Conservation (phyloP, 495 filamentous ascomycete species). For the Trichoderma reesei region DNA sequence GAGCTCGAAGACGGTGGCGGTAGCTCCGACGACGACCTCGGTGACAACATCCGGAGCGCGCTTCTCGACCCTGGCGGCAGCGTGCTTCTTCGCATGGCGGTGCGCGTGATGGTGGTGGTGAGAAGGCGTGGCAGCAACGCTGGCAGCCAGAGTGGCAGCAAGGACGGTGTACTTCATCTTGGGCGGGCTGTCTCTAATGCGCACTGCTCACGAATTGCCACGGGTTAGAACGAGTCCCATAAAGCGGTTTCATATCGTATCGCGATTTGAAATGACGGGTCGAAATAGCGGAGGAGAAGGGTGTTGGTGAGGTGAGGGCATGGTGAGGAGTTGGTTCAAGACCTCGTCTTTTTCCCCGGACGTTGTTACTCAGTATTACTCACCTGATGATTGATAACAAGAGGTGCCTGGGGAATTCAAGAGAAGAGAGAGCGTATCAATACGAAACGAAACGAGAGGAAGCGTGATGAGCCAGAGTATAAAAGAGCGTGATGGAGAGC, state of each 20-base stretch:
- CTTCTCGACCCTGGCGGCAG: conserved; percentile 27
- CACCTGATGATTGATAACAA: background rate
- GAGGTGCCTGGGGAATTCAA: conserved; percentile 1
- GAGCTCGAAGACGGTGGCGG: conserved; percentile 50
- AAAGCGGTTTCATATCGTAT: background rate
- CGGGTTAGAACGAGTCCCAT: background rate
- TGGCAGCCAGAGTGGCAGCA: conserved; percentile 35
- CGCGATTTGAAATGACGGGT: background rate
- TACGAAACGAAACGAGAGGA: background rate
- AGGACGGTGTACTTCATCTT: conserved; percentile 42
- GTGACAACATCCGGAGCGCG: conserved; percentile 27
- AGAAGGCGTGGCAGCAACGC: conserved; percentile 34
- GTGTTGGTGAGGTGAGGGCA: background rate
- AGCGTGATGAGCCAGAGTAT: conserved; percentile 22
- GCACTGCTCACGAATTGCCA: background rate
- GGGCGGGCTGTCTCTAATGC: conserved; percentile 1
- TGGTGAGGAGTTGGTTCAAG: background rate
- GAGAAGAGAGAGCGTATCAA: conserved; percentile 13
- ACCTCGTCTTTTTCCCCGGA: background rate
- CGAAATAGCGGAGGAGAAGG: background rate
- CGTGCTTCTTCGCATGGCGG: conserved; percentile 27
- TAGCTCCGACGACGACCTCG: conserved; percentile 37
- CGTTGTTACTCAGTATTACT: background rate
- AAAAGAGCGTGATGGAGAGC: conserved; percentile 53
- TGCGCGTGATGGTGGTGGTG: conserved; percentile 32